Evolutionary conservation across 139 green algal genomes (phyloP).

Genomic region (Marvania coccoides): DNA sequence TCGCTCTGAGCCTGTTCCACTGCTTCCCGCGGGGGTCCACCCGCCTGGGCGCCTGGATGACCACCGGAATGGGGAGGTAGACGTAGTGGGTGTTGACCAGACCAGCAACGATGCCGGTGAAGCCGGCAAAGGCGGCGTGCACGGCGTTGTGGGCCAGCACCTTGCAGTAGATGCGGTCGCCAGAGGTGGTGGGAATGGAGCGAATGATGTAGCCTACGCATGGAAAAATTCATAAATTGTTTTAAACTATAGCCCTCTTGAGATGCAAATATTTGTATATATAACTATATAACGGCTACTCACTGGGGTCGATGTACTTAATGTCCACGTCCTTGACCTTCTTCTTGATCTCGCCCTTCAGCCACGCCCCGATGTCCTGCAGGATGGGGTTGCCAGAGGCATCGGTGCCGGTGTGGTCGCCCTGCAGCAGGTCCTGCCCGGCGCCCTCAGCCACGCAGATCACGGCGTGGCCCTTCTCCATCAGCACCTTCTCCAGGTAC

Average conservation of each 20-base stretch:
- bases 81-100: conserved; percentile 96
- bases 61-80: conserved; percentile 79
- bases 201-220: conserved; percentile 65
- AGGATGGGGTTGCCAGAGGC: conserved; percentile 62
- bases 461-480: conserved; percentile 70
- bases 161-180: conserved; percentile 91
- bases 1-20: conserved; percentile 69
- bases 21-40: conserved; percentile 81
- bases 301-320: conserved; percentile 70
- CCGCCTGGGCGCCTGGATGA: conserved; percentile 69
- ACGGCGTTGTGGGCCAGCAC: conserved; percentile 90
- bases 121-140: conserved; percentile 90
- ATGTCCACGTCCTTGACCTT: conserved; percentile 49
- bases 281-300: no score
- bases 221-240: no score
- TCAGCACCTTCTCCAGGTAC: conserved; percentile 72
- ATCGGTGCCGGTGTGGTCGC: conserved; percentile 30
- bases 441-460: conserved; percentile 69
- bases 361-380: conserved; percentile 56
- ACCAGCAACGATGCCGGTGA: conserved; percentile 60
- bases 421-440: conserved; percentile 54
- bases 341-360: conserved; percentile 51
- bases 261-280: conserved; percentile 7
- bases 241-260: not conserved
- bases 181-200: conserved; percentile 74